phyloP scores from a whole-genome alignment of 2,329 filamentous ascomycete species.

The Penicillium oxalicum region DNA sequence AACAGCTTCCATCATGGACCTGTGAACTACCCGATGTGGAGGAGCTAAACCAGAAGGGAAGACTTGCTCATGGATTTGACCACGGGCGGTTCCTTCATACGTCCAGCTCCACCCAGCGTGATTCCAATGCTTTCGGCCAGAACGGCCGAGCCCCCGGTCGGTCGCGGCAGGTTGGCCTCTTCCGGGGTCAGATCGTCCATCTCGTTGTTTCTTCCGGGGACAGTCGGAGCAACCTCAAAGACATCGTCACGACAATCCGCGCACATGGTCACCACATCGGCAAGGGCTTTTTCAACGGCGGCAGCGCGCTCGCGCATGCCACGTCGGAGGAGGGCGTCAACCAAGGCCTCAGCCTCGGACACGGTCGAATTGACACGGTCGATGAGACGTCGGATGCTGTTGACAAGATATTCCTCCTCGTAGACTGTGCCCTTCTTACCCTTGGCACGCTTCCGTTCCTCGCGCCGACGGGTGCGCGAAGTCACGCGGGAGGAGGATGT shows the following conservation, averaged over 20 bases:
- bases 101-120: constrained; percentile 24
- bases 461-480: constrained; percentile 77
- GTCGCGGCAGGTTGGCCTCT: constrained; percentile 21
- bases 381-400: constrained; percentile 74
- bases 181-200: constrained; percentile 16
- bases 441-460: constrained; percentile 89
- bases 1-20: no score
- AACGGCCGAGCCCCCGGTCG: constrained; percentile 30
- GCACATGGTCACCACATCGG: constrained; percentile 68
- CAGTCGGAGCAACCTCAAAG: constrained; percentile 43
- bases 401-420: constrained; percentile 94
- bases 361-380: constrained; percentile 70
- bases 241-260: constrained; percentile 63
- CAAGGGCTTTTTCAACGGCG: constrained; percentile 67
- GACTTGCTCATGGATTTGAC: constrained; percentile 45
- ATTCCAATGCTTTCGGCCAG: constrained; percentile 39
- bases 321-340: constrained; percentile 70
- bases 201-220: constrained; percentile 3
- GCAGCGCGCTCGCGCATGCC: constrained; percentile 82
- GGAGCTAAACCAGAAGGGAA: constrained; percentile 30
- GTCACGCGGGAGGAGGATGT: constrained; percentile 60
- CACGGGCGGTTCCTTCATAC: constrained; percentile 42
- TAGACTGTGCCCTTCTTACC: constrained; percentile 97
- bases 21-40: background rate
- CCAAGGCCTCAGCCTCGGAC: constrained; percentile 66